These are phyloP conservation scores for Sphagnum contortum DNA, from an alignment of 225 moss, liverwort and hornwort species.

Conservation along the genomic window DNA sequence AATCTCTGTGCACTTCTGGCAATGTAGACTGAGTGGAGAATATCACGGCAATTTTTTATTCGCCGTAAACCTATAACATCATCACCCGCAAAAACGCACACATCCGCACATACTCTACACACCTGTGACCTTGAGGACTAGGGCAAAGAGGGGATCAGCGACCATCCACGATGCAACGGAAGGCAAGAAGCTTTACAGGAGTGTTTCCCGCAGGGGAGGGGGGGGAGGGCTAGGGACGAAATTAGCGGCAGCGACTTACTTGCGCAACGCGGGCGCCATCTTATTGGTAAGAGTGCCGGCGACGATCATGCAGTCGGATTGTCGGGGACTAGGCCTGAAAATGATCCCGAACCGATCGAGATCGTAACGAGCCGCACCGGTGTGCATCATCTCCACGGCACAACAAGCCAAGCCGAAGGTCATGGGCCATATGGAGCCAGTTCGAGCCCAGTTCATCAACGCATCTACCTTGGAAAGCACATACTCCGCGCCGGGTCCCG, in stretches of 20 bases:
- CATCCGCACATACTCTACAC: too few relatives aligned
- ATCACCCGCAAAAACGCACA: too few relatives aligned
- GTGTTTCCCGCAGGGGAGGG: too few relatives aligned
- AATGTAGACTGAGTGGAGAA: too few relatives aligned
- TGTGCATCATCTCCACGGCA: constrained; percentile 90
- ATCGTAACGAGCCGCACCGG: constrained; percentile 73
- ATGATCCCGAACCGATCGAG: constrained; percentile 84
- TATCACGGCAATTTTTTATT: too few relatives aligned
- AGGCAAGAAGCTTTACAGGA: too few relatives aligned
- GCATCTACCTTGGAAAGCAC: constrained; percentile 82
- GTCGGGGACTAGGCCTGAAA: constrained; percentile 67
- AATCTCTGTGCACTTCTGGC: too few relatives aligned
- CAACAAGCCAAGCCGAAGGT: constrained; percentile 85
- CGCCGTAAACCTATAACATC: too few relatives aligned
- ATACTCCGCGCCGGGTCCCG: constrained; percentile 55
- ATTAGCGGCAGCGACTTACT: constrained; percentile 18
- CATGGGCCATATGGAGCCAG: constrained; percentile 86
- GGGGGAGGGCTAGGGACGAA: too few relatives aligned
- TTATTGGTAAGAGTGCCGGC: constrained; percentile 88
- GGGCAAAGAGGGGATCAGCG: too few relatives aligned
- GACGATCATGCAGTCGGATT: constrained; percentile 86
- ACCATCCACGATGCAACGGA: too few relatives aligned
- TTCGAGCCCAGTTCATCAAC: constrained; percentile 92
- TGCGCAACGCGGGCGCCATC: constrained; percentile 89
- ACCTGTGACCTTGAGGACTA: too few relatives aligned